phyloP scores from a whole-genome alignment of 306 rosid genomes.

The Betula pendula region DNA sequence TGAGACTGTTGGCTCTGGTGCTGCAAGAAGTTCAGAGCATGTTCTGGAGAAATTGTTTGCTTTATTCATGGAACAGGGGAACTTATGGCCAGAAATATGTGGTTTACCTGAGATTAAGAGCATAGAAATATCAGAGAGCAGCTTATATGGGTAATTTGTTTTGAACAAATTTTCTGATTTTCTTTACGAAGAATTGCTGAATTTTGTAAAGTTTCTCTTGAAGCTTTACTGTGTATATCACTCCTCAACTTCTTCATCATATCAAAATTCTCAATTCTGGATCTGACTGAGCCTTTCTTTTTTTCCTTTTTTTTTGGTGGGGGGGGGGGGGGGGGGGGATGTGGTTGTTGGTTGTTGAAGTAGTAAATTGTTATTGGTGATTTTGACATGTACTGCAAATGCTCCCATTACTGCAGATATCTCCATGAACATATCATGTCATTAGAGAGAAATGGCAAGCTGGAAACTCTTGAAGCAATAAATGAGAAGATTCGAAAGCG shows the following conservation, averaged over 20 bases:
- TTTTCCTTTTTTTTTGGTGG: not conserved
- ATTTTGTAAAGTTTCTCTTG: not conserved
- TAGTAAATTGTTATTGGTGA: constrained; percentile 16
- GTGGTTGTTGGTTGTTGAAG: not conserved
- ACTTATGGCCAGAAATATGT: constrained; percentile 93
- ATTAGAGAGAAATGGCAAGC: constrained; percentile 72
- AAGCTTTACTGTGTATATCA: not conserved
- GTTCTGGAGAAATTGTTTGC: constrained; percentile 78
- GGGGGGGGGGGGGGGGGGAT: not conserved
- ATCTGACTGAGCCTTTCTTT: constrained; percentile 8
- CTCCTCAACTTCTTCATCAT: not conserved
- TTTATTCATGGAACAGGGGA: constrained; percentile 94
- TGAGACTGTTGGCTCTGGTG: constrained; percentile 46
- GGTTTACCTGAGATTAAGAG: constrained; percentile 74
- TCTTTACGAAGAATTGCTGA: constrained; percentile 10
- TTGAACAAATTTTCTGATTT: constrained; percentile 4
- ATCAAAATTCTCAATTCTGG: constrained; percentile 2
- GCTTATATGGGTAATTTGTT: constrained; percentile 68
- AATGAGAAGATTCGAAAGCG: constrained; percentile 96
- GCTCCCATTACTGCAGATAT: constrained; percentile 54
- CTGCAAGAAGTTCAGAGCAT: constrained; percentile 55
- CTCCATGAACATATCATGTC: constrained; percentile 73
- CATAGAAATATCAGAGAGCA: constrained; percentile 63
- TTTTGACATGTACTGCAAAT: constrained; percentile 21
- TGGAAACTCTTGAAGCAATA: constrained; percentile 86